Evolutionary conservation across 345 rosid genomes (phyloP).

Genomic region (Salix koriyanagi): DNA sequence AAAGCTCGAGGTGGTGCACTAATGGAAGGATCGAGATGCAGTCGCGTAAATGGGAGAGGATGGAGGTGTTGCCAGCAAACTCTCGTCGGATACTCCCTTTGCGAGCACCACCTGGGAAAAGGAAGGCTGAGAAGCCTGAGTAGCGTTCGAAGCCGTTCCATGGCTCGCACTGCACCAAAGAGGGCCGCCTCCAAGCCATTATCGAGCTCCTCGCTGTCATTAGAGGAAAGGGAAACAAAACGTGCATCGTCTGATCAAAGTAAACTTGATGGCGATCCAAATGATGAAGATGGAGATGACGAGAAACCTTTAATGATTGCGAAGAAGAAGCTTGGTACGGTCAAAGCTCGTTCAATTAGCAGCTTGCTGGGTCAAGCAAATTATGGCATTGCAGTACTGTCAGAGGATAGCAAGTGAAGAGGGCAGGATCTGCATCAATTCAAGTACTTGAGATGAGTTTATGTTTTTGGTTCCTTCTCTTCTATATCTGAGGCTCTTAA

Average conservation of each 20-base stretch:
- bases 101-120: conserved; percentile 95
- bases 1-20: conserved; percentile 48
- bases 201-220: conserved; percentile 5
- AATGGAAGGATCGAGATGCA: conserved; percentile 87
- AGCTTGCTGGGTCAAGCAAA: conserved; percentile 67
- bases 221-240: conserved; percentile 1
- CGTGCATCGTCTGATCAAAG: not conserved
- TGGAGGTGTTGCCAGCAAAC: conserved; percentile 97
- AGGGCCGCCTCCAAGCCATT: conserved; percentile 10
- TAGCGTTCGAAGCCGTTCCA: conserved; percentile 36
- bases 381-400: conserved; percentile 1
- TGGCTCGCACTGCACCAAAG: conserved; percentile 1
- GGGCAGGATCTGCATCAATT: not conserved
- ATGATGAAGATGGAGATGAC: conserved; percentile 10
- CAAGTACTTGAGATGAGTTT: not conserved
- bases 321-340: conserved; percentile 81
- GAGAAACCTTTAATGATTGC: conserved; percentile 21
- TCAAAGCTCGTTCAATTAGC: conserved; percentile 90
- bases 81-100: conserved; percentile 84
- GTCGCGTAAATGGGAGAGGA: conserved; percentile 93
- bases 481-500: not conserved
- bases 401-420: conserved; percentile 5
- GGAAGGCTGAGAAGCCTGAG: conserved; percentile 80
- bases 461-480: not conserved
- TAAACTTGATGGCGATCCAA: not conserved